A percentile compares a stretch with the other conserved stretches of the same genome.
Evolutionary conservation across 306 rosid genomes (phyloP).

Genomic region (Alnus rubra): DNA sequence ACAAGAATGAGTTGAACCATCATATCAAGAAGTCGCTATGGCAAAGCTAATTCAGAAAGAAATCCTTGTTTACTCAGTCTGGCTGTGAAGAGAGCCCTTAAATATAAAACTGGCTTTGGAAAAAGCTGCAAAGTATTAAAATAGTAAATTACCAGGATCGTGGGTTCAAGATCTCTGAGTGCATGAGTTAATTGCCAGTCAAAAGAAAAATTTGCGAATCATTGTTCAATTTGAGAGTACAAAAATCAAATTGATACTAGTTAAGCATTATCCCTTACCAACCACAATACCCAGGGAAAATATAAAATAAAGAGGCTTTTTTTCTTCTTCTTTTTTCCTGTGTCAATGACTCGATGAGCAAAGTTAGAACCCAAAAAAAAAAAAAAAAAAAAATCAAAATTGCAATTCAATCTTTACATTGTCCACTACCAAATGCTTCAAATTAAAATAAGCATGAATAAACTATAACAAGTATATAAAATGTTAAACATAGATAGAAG

Average conservation of each 20-base stretch:
- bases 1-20: neutral
- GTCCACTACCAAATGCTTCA: neutral
- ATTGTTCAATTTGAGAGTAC: neutral
- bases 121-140: neutral
- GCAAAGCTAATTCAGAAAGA: neutral
- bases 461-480: neutral
- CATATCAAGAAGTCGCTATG: neutral
- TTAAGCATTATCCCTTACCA: constrained; percentile 2
- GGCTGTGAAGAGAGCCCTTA: neutral
- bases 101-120: neutral
- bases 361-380: neutral
- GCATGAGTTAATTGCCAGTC: neutral
- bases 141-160: neutral
- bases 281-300: constrained; percentile 1
- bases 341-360: neutral
- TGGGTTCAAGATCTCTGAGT: neutral
- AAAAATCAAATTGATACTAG: neutral
- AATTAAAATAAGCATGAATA: constrained; percentile 1
- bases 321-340: too few relatives aligned
- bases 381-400: neutral
- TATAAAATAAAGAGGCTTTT: neutral
- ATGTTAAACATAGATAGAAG: neutral
- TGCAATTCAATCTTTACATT: neutral
- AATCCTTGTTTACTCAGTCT: neutral
- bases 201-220: neutral